These are phyloP conservation scores for Aspergillus clavatus DNA, from an alignment of 2,329 filamentous ascomycete genomes.

Conservation along the genomic window DNA sequence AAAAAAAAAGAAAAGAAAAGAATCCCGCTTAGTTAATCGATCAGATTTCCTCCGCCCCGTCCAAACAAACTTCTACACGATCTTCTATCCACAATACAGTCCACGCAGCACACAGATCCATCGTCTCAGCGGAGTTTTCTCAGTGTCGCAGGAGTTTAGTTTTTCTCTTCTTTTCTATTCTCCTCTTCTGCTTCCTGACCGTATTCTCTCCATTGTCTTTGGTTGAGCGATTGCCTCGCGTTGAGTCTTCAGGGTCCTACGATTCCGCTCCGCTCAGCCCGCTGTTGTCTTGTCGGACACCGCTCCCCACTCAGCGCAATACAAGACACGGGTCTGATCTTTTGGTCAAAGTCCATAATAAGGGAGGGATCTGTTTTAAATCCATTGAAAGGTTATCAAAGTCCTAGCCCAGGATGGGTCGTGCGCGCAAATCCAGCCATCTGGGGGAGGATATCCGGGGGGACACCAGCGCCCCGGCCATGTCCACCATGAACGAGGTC, in stretches of 20 bases:
- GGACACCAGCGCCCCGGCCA: constrained; percentile 43
- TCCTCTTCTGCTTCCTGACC: neutral
- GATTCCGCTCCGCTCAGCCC: neutral
- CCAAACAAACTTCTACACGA: no score
- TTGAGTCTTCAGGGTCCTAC: neutral
- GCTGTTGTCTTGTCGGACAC: neutral
- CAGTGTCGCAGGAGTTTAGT: neutral
- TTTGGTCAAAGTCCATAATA: no score
- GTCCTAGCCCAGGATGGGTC: constrained; percentile 27
- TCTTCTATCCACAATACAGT: no score
- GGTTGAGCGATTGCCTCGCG: neutral
- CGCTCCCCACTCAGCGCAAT: neutral
- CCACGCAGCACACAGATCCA: no score
- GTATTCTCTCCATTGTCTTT: neutral
- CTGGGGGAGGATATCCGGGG: constrained; percentile 45
- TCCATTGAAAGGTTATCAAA: neutral
- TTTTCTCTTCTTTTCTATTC: no score
- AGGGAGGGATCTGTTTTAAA: neutral
- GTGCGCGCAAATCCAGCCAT: constrained; percentile 40
- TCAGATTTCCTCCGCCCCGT: no score
- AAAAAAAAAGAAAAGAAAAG: neutral
- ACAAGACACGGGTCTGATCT: neutral
- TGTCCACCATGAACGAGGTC: constrained; percentile 42
- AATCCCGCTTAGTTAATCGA: neutral
- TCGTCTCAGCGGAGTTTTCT: no score